Conservation (phyloP, 495 filamentous ascomycete species). For the Bryoglossum gracile region DNA sequence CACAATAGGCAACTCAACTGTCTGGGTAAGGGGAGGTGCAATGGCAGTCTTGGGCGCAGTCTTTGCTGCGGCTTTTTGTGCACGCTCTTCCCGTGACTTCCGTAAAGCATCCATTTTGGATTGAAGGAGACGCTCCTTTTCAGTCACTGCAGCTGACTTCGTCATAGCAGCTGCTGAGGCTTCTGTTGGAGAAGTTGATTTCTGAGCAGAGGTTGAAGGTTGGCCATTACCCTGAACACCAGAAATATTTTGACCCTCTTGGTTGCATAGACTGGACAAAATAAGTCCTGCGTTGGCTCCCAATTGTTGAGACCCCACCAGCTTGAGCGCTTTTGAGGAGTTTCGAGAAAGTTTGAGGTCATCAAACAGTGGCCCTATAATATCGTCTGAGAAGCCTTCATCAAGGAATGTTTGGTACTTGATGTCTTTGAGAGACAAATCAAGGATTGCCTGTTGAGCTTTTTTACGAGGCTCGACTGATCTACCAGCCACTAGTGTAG, state of each 20-base stretch:
- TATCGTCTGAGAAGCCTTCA: slow-evolving; percentile 58
- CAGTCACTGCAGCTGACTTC: slow-evolving; percentile 17
- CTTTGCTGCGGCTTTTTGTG: slow-evolving; percentile 24
- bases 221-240: too few species aligned
- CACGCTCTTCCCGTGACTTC: slow-evolving; percentile 24
- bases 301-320: not conserved
- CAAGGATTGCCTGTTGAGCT: slow-evolving; percentile 60
- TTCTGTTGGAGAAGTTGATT: slow-evolving; percentile 21
- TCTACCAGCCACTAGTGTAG: slow-evolving; percentile 4
- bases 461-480: slow-evolving; percentile 53
- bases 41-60: not conserved
- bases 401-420: slow-evolving; percentile 60
- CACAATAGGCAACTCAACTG: not conserved
- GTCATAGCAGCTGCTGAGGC: slow-evolving; percentile 19
- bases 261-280: not conserved
- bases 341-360: slow-evolving; percentile 38
- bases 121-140: slow-evolving; percentile 25
- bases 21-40: not conserved
- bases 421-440: slow-evolving; percentile 56
- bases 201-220: not conserved
- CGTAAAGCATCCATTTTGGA: slow-evolving; percentile 30
- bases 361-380: slow-evolving; percentile 58
- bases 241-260: not conserved
- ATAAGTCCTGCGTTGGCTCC: not conserved
- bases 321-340: not conserved